These are phyloP conservation scores for Phytopythium mirpurense DNA, from an alignment of 352 stramenopile species.

Conservation along the genomic window DNA sequence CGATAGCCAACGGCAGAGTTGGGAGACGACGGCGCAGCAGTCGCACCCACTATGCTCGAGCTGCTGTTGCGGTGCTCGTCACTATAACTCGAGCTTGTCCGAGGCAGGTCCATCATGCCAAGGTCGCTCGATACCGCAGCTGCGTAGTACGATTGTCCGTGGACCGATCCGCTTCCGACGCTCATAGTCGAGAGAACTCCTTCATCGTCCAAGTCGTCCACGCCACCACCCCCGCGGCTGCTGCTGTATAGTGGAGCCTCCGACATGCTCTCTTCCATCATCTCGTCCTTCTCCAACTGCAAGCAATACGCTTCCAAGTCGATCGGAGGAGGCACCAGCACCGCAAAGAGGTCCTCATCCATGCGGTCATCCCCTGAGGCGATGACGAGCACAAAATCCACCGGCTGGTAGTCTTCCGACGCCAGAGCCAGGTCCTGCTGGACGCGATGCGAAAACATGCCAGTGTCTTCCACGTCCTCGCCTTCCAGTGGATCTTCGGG, in stretches of 20 bases:
- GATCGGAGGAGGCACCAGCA: conserved; percentile 73
- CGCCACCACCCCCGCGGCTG: conserved; percentile 7
- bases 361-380: conserved; percentile 76
- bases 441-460: neutral
- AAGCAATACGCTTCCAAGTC: conserved; percentile 76
- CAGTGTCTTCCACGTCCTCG: conserved; percentile 5
- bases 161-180: conserved; percentile 1
- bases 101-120: neutral
- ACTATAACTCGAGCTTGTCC: neutral
- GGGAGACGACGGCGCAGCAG: conserved; percentile 10
- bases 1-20: conserved; percentile 19
- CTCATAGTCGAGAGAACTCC: neutral
- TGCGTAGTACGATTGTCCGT: neutral
- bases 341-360: conserved; percentile 79
- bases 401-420: conserved; percentile 25
- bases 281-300: conserved; percentile 69
- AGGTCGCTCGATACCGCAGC: neutral
- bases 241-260: conserved; percentile 3
- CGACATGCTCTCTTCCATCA: conserved; percentile 13
- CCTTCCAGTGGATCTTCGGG: conserved; percentile 11
- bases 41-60: neutral
- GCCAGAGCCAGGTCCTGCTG: conserved; percentile 14
- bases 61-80: neutral
- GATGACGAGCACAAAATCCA: conserved; percentile 85
- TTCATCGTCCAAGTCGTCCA: conserved; percentile 1